Conservation (phyloP, 352 stramenopile species). For the Globisporangium middletonii region DNA sequence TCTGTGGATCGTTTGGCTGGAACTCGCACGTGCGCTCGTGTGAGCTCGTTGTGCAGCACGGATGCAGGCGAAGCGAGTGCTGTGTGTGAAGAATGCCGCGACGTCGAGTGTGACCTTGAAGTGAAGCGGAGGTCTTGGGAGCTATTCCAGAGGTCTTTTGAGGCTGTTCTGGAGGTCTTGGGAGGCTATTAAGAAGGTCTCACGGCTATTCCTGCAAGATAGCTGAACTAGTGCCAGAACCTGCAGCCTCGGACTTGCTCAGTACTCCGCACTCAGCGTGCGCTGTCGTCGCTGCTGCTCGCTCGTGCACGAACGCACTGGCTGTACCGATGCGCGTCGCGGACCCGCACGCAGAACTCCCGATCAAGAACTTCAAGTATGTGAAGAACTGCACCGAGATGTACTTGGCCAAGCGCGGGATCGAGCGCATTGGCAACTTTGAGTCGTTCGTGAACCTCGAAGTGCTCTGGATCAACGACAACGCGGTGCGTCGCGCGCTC, state of each 20-base stretch:
- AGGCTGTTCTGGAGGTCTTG: no score
- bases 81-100: no score
- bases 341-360: constrained; percentile 72
- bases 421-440: constrained; percentile 79
- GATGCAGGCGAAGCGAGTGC: no score
- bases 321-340: constrained; percentile 24
- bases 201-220: neutral
- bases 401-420: constrained; percentile 69
- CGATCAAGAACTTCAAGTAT: constrained; percentile 88
- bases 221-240: no score
- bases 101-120: no score
- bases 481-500: constrained; percentile 33
- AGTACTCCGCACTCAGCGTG: neutral
- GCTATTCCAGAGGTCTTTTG: no score
- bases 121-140: no score
- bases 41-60: neutral
- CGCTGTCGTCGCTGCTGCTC: neutral
- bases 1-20: neutral
- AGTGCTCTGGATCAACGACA: constrained; percentile 88
- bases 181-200: no score
- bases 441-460: constrained; percentile 87
- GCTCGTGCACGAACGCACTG: constrained; percentile 9
- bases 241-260: no score
- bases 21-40: neutral
- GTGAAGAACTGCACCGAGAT: constrained; percentile 88